Conservation (phyloP, 208 protist genomes). For the Crithidia expoeki region DNA sequence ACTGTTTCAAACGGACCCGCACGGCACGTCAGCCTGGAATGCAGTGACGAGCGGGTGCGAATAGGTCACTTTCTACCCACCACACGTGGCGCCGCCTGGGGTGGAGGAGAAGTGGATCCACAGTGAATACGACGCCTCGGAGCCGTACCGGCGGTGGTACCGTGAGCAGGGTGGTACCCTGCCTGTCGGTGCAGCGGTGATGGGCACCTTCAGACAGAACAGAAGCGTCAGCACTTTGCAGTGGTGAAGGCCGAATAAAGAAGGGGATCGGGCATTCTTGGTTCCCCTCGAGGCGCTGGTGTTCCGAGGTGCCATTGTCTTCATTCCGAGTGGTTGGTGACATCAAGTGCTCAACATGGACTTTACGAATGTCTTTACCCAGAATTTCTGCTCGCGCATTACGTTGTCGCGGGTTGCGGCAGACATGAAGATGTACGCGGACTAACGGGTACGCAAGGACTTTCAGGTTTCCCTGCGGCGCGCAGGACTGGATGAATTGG, state of each 20-base stretch:
- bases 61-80: slow-evolving; percentile 50
- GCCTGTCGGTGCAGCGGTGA: slow-evolving; percentile 7
- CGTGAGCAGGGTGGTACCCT: background rate
- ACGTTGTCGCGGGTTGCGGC: slow-evolving; percentile 43
- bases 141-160: slow-evolving; percentile 49
- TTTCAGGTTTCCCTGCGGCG: slow-evolving; percentile 20
- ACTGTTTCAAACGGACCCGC: slow-evolving; percentile 52
- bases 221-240: background rate
- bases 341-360: slow-evolving; percentile 55
- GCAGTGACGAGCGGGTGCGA: slow-evolving; percentile 42
- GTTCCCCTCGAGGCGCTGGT: slow-evolving; percentile 40
- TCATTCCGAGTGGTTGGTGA: slow-evolving; percentile 57
- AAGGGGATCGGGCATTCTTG: background rate
- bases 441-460: slow-evolving; percentile 14
- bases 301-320: slow-evolving; percentile 45
- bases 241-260: background rate
- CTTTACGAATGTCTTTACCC: slow-evolving; percentile 46
- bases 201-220: background rate
- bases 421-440: slow-evolving; percentile 34
- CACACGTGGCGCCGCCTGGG: slow-evolving; percentile 40
- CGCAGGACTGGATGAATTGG: slow-evolving; percentile 10
- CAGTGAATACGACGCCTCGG: slow-evolving; percentile 51
- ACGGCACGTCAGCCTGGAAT: slow-evolving; percentile 52
- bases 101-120: slow-evolving; percentile 43
- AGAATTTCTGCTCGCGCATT: slow-evolving; percentile 39